Percentiles rank a stretch among this genome's conserved stretches.
Conservation (phyloP, 108 stramenopile genomes). For the Nannochloropsis gaditana region DNA sequence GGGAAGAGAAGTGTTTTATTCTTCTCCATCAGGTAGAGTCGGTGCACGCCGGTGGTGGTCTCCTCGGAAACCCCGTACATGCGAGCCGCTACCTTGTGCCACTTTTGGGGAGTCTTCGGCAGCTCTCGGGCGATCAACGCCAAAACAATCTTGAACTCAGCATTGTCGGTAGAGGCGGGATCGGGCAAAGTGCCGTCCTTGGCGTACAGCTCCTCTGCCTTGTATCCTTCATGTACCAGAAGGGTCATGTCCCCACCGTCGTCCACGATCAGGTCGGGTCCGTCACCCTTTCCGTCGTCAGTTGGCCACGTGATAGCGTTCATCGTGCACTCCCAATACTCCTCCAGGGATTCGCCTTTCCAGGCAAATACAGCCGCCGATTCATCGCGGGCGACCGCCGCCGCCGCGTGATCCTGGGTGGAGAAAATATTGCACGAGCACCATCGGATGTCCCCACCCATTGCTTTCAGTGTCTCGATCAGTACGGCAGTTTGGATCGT, state of each 20-base stretch:
- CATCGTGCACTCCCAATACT: constrained; percentile 99
- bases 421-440: constrained; percentile 99
- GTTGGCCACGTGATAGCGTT: constrained; percentile 91
- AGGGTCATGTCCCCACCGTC: constrained; percentile 99
- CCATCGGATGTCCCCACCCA: constrained; percentile 97
- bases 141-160: constrained; percentile 98
- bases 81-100: constrained; percentile 90
- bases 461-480: constrained; percentile 93
- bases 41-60: constrained; percentile 99
- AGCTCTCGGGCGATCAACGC: constrained; percentile 94
- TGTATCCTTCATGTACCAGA: constrained; percentile 98
- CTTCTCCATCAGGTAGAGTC: constrained; percentile 99
- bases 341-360: constrained; percentile 99
- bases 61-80: constrained; percentile 98
- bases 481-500: constrained; percentile 99
- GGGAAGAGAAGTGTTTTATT: constrained; percentile 92
- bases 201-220: constrained; percentile 93
- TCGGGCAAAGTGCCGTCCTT: constrained; percentile 95
- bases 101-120: constrained; percentile 87
- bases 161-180: constrained; percentile 92
- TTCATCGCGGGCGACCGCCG: constrained; percentile 96
- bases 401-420: constrained; percentile 99
- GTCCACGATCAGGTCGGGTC: constrained; percentile 97
- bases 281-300: constrained; percentile 96
- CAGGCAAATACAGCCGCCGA: constrained; percentile 98